Conservation (phyloP, 768 basidiomycete genomes). For the Naganishia randhawae region DNA sequence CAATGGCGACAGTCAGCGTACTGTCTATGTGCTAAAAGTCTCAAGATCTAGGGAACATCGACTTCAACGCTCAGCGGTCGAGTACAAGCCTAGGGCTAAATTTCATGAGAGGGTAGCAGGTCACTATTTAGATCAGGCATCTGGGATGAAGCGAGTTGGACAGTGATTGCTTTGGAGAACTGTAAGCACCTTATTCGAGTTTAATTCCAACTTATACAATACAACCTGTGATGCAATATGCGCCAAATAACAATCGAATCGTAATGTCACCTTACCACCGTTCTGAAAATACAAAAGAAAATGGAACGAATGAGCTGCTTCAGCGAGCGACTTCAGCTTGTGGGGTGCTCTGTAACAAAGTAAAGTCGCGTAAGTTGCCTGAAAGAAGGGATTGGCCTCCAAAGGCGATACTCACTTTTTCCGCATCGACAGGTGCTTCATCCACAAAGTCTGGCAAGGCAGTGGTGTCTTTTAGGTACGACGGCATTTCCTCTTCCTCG, state of each 20-base stretch:
- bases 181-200: too few species aligned
- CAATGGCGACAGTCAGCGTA: too few species aligned
- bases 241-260: not conserved
- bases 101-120: too few species aligned
- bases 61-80: too few species aligned
- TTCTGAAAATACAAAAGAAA: not conserved
- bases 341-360: conserved; percentile 3
- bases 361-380: not conserved
- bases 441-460: conserved; percentile 91
- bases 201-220: too few species aligned
- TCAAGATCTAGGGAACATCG: too few species aligned
- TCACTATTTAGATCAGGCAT: too few species aligned
- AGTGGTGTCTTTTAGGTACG: conserved; percentile 74
- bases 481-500: conserved; percentile 82
- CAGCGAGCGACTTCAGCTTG: conserved; percentile 25
- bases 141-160: too few species aligned
- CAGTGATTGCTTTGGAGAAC: too few species aligned
- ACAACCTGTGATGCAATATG: not conserved
- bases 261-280: not conserved
- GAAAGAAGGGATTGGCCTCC: too few species aligned
- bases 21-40: too few species aligned
- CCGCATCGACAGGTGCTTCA: conserved; percentile 68
- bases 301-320: not conserved
- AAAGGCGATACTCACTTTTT: conserved; percentile 31
- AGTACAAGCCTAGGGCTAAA: too few species aligned